Conservation (phyloP, 768 basidiomycete genomes). For the Chiua virens region DNA sequence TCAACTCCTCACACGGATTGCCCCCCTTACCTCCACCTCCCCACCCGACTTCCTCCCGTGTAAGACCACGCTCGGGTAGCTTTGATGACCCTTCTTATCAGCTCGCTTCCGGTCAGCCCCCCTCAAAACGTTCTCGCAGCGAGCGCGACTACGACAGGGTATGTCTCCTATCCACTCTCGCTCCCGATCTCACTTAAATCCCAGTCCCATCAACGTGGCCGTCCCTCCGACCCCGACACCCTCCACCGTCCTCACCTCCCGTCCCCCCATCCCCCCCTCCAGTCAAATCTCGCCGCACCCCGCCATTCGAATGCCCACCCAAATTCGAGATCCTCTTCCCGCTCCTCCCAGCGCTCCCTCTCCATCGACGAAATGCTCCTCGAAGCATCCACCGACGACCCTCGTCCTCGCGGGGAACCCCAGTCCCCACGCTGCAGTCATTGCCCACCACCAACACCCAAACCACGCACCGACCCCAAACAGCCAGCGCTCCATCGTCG, state of each 20-base stretch:
- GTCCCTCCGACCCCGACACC: conserved; percentile 21
- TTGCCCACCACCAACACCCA: conserved; percentile 33
- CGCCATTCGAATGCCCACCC: conserved; percentile 13
- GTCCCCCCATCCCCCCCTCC: conserved; percentile 12
- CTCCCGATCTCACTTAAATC: conserved; percentile 6
- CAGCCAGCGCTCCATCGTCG: conserved; percentile 21
- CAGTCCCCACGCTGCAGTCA: conserved; percentile 30
- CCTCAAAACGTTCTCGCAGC: conserved; percentile 46
- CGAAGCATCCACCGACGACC: conserved; percentile 43
- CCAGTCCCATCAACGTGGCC: conserved; percentile 18
- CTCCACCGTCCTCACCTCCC: conserved; percentile 29
- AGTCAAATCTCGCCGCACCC: conserved; percentile 8
- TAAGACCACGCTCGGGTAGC: conserved; percentile 46
- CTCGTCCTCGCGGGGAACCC: conserved; percentile 31
- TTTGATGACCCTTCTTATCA: conserved; percentile 36
- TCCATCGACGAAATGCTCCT: conserved; percentile 49
- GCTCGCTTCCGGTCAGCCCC: conserved; percentile 41
- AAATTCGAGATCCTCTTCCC: conserved; percentile 34
- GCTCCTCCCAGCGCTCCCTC: conserved; percentile 36
- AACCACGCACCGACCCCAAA: conserved; percentile 17
- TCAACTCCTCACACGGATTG: conserved; percentile 32
- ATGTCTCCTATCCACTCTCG: not conserved
- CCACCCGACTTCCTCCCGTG: conserved; percentile 29
- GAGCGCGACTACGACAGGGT: conserved; percentile 37
- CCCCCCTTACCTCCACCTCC: conserved; percentile 42